A percentile compares a stretch with the other conserved stretches of the same genome.
Evolutionary conservation across 192 early-diverging fungal species (phyloP).

Genomic region (Gonapodya prolifera): DNA sequence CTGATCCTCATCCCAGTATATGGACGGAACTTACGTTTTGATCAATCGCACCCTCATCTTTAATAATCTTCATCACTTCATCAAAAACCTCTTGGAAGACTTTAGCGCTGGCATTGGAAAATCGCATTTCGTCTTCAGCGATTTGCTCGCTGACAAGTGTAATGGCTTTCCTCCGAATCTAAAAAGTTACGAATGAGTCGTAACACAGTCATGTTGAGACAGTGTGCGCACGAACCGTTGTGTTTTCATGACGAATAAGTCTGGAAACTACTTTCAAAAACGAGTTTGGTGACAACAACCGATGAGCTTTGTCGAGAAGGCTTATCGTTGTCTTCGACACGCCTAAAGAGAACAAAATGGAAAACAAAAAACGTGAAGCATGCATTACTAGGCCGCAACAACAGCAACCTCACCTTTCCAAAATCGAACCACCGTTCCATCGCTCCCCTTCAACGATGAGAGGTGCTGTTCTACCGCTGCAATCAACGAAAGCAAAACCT

Average conservation of each 20-base stretch:
- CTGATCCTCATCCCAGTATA: too few relatives aligned
- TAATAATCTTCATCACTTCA: conserved; percentile 10
- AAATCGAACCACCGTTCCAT: neutral
- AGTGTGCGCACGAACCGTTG: conserved; percentile 11
- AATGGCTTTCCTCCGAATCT: conserved; percentile 63
- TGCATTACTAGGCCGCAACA: too few relatives aligned
- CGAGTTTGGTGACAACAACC: conserved; percentile 54
- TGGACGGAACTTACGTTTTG: neutral
- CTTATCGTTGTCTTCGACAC: conserved; percentile 13
- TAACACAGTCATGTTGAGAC: neutral
- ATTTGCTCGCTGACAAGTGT: conserved; percentile 60
- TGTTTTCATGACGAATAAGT: conserved; percentile 32
- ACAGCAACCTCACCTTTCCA: neutral
- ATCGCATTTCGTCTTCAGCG: conserved; percentile 20
- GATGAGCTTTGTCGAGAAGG: conserved; percentile 60
- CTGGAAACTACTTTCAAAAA: conserved; percentile 59
- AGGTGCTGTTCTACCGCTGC: neutral
- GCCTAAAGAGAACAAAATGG: neutral
- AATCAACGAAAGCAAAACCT: neutral
- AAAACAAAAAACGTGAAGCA: too few relatives aligned
- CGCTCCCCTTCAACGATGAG: neutral
- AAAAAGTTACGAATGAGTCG: conserved; percentile 8
- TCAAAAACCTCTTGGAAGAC: conserved; percentile 21
- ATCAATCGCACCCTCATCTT: neutral
- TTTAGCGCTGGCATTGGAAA: conserved; percentile 4